Evolutionary conservation across 139 green algal genomes (phyloP).

Genomic region (Tetraselmis chui): DNA sequence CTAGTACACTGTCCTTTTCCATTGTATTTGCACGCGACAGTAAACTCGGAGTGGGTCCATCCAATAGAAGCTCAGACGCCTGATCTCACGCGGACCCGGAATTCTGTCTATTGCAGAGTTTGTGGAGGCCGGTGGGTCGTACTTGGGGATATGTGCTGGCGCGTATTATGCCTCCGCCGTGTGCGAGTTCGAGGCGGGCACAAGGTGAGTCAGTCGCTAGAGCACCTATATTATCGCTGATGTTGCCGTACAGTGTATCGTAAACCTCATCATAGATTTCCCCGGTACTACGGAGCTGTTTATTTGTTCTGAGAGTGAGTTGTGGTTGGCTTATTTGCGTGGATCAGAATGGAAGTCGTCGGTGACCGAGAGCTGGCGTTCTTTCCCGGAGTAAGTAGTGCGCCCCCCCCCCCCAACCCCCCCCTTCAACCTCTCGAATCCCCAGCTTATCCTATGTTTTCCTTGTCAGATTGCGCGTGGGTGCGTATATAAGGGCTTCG

Average conservation of each 20-base stretch:
- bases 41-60: no score
- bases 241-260: no score
- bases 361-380: slow-evolving; percentile 56
- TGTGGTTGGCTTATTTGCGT: no score
- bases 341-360: slow-evolving; percentile 43
- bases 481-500: not conserved
- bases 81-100: no score
- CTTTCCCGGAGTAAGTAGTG: slow-evolving; percentile 46
- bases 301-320: no score
- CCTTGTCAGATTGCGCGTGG: not conserved
- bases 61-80: no score
- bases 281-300: no score
- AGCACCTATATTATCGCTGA: not conserved
- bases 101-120: slow-evolving; percentile 31
- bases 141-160: slow-evolving; percentile 67
- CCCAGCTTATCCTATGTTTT: not conserved
- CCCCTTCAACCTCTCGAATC: not conserved
- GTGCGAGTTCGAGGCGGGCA: slow-evolving; percentile 59
- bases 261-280: no score
- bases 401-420: not conserved
- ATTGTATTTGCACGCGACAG: no score
- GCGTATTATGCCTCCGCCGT: slow-evolving; percentile 57
- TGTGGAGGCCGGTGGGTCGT: slow-evolving; percentile 43
- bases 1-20: no score
- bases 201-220: not conserved